phyloP scores from a whole-genome alignment of 305 asterid species.

The Andrographis paniculata region DNA sequence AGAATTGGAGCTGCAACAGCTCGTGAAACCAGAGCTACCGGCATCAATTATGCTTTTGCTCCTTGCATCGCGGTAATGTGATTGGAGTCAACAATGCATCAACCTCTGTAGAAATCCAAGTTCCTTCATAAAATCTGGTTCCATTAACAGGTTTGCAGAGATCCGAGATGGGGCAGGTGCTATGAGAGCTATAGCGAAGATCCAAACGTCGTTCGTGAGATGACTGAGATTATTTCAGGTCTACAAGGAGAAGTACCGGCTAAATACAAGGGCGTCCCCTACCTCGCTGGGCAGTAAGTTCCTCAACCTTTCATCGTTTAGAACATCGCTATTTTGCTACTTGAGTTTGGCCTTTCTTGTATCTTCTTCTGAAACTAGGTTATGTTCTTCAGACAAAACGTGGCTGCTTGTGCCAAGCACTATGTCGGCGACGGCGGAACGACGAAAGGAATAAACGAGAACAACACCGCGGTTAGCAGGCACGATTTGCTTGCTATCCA shows the following conservation, averaged over 20 bases:
- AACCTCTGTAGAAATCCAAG: background rate
- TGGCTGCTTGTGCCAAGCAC: conserved; percentile 63
- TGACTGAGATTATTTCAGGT: conserved; percentile 40
- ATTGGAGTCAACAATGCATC: background rate
- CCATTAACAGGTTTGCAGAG: conserved; percentile 37
- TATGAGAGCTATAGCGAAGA: too few relatives aligned
- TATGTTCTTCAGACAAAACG: conserved; percentile 26
- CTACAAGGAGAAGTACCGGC: conserved; percentile 38
- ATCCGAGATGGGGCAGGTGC: conserved; percentile 53
- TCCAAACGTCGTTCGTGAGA: conserved; percentile 27
- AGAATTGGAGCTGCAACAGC: conserved; percentile 69
- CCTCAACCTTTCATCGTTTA: background rate
- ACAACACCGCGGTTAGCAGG: conserved; percentile 38
- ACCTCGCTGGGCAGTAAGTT: conserved; percentile 34
- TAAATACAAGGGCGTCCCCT: conserved; percentile 32
- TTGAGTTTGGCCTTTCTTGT: background rate
- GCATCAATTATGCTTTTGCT: conserved; percentile 49
- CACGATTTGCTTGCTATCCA: conserved; percentile 43
- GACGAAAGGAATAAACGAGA: conserved; percentile 55
- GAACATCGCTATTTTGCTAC: conserved; percentile 1
- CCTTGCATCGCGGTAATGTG: conserved; percentile 55
- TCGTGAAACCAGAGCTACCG: conserved; percentile 60
- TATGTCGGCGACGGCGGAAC: conserved; percentile 78
- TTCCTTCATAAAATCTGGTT: background rate
- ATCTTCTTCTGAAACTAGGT: too few relatives aligned